Percentiles rank a stretch among this genome's conserved stretches.
Evolutionary conservation across 768 basidiomycete genomes (phyloP).

Genomic region (Xerocomellus intermedius): DNA sequence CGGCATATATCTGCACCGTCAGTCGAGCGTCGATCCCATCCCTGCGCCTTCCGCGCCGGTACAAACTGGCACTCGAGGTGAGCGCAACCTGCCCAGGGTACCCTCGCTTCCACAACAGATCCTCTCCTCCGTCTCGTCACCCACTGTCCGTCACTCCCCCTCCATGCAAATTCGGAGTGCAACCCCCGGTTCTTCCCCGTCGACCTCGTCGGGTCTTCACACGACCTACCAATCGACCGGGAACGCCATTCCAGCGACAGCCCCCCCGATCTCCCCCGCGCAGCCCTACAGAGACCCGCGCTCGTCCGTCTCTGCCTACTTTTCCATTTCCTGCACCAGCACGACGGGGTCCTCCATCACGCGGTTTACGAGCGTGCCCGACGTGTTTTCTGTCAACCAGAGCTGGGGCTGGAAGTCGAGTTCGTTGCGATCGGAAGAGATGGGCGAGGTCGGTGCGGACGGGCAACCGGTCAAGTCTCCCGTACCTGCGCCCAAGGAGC

Average conservation of each 20-base stretch:
- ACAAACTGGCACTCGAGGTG: constrained; percentile 27
- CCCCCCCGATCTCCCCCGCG: constrained; percentile 46
- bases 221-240: constrained; percentile 24
- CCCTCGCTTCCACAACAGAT: constrained; percentile 33
- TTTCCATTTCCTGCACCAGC: constrained; percentile 78
- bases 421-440: constrained; percentile 50
- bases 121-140: constrained; percentile 26
- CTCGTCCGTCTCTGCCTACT: constrained; percentile 71
- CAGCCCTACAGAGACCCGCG: constrained; percentile 80
- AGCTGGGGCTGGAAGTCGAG: constrained; percentile 92
- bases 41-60: constrained; percentile 66
- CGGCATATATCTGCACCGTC: constrained; percentile 87
- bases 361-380: constrained; percentile 81
- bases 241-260: constrained; percentile 40
- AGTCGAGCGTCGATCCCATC: constrained; percentile 75
- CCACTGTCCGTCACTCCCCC: constrained; percentile 41
- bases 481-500: constrained; percentile 37
- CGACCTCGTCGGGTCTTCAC: constrained; percentile 18
- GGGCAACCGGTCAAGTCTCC: constrained; percentile 31
- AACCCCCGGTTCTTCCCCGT: constrained; percentile 37
- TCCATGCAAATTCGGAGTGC: constrained; percentile 46
- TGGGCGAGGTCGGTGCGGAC: constrained; percentile 39
- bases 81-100: constrained; percentile 28
- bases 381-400: constrained; percentile 79
- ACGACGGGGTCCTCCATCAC: constrained; percentile 80